Conservation (phyloP, 2,329 filamentous ascomycete genomes). For the Celoporthe dispersa region DNA sequence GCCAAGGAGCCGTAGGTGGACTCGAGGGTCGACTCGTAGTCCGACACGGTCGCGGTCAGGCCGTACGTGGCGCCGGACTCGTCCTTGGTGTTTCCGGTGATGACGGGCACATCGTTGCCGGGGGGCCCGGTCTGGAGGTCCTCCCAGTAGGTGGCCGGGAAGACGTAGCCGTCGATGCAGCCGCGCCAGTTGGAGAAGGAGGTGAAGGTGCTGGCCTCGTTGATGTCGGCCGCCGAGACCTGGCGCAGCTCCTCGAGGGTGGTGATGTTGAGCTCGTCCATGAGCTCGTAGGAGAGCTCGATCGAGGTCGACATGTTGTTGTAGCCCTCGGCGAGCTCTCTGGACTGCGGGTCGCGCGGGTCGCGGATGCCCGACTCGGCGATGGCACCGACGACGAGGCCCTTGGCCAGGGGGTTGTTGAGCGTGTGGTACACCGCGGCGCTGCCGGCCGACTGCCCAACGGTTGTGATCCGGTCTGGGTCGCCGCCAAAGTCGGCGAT, state of each 20-base stretch:
- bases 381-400: slow-evolving; percentile 9
- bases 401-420: slow-evolving; percentile 8
- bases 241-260: background rate
- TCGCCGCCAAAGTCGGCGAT: slow-evolving; percentile 11
- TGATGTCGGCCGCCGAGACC: slow-evolving; percentile 1
- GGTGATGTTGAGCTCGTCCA: background rate
- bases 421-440: slow-evolving; percentile 1
- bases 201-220: background rate
- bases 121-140: background rate
- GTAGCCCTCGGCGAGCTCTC: background rate
- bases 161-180: slow-evolving; percentile 11
- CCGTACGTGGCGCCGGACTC: background rate
- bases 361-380: background rate
- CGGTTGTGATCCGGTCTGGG: background rate
- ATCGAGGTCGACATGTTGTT: slow-evolving; percentile 3
- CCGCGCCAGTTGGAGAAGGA: slow-evolving; percentile 11
- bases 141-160: slow-evolving; percentile 8
- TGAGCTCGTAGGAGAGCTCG: background rate
- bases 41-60: background rate
- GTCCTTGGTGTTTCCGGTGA: slow-evolving; percentile 11
- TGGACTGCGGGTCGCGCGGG: background rate
- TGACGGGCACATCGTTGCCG: slow-evolving; percentile 5
- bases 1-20: background rate
- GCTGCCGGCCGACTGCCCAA: slow-evolving; percentile 14
- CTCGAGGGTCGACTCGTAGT: background rate